Percentiles rank a stretch among this genome's conserved stretches.
phyloP scores from a whole-genome alignment of 108 stramenopile genomes.

The Nannochloropsis gaditana region DNA sequence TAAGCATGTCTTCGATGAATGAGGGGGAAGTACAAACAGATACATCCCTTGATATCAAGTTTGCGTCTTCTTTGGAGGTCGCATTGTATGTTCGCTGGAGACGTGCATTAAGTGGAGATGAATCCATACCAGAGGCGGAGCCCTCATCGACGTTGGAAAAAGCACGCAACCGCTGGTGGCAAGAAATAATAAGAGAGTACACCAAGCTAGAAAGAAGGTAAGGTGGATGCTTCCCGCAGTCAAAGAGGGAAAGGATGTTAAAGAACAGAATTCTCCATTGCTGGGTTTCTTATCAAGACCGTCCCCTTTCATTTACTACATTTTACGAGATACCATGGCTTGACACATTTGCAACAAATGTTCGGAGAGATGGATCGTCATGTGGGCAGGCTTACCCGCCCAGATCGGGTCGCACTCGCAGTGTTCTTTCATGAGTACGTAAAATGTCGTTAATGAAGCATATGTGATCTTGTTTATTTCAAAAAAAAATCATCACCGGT shows the following conservation, averaged over 20 bases:
- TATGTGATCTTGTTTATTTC: no score
- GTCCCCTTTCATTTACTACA: background rate
- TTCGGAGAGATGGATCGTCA: background rate
- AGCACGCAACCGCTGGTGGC: background rate
- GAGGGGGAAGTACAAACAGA: background rate
- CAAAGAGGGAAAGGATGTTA: background rate
- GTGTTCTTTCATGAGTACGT: conserved; percentile 10
- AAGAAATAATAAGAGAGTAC: background rate
- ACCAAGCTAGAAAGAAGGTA: background rate
- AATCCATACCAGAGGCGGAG: background rate
- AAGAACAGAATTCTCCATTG: background rate
- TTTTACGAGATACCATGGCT: conserved; percentile 14
- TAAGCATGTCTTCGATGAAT: no score
- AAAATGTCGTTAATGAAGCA: background rate
- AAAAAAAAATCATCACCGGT: no score
- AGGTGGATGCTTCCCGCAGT: background rate
- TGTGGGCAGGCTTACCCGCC: background rate
- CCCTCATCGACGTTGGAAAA: background rate
- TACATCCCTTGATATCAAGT: background rate
- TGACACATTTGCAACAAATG: conserved; percentile 6
- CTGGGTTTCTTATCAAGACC: background rate
- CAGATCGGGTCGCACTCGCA: background rate
- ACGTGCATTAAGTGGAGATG: background rate
- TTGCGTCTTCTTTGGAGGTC: background rate
- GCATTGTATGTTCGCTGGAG: background rate